Evolutionary conservation across 1,139 yeast genomes (phyloP), one percentile per base, ranked within the genome.

Genomic region (Candida sp.): DNA sequence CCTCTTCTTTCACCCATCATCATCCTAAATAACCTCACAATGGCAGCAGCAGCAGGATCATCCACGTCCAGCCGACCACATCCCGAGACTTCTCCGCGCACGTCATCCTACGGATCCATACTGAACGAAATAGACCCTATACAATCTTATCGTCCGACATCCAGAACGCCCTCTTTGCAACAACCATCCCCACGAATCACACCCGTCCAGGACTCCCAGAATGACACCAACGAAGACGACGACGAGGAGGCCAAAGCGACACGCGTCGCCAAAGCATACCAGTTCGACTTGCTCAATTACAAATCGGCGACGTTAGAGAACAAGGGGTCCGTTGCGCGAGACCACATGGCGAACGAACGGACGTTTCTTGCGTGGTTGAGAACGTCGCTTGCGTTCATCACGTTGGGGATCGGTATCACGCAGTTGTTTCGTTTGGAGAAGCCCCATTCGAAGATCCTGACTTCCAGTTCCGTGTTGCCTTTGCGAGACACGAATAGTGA

Each of bases 281-380:
- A 11, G 40, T 42, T 35, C 11, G 53, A 55, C 42, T 8, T 55
- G 9, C 44, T 49, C 22, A 46, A 53, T 28, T 53, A 44, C 35
- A 47, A 66, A 5, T 70, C 82, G 0, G 38, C 77, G 5, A 58
- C 70, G 4, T 57, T 78, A 27, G 82, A 77, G 53, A 78, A 78
- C 50, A 76, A 73, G 51, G 81, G 81, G 0, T 65, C 81, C 1
- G 81, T 77, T 1, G 83, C 83, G 1, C 63, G 83, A 55, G 83
- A 78, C 58, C 83, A 77, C 58, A 63, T 89, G 67, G 93, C 96
- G 17, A 88, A 88, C 63, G 96, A 89, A 63, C 73, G 96, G 53
- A 89, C 96, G 0, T 84, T 84, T 52, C 70, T 89, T 11, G 94
- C 96, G 0, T 89, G 93, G 88, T 68, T 86, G 38, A 75, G 96